Evolutionary conservation across 495 filamentous ascomycete genomes (phyloP), one percentile per base, ranked within the genome.

Genomic region (Talaromyces nanjingensis): DNA sequence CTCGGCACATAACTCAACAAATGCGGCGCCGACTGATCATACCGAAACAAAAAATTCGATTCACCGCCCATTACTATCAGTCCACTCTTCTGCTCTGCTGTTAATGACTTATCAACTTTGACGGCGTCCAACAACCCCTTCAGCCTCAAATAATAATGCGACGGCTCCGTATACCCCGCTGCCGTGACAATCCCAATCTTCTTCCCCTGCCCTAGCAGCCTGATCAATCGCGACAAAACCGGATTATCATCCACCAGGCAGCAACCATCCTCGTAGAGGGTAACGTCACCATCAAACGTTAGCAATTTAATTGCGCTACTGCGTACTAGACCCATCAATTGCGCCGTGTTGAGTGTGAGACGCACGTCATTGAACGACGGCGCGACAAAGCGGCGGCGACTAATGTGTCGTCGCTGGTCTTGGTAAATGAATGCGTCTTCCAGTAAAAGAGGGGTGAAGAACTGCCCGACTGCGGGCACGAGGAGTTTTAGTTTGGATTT

Each of bases 331-430:
- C 90, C 89, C 83, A 97, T 88, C 25, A 97, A 77, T 76, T 98
- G 96, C 57, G 94, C 92, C 29, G 94, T 92, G 77, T 98, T 98
- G 66, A 98, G 84, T 59, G 92, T 91, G 6, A 97, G 78, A 3
- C 96, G 87, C 64, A 98, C 87, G 69, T 98, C 94, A 76, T 98
- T 98, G 83, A 98, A 98, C 12, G 92, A 97, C 0, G 96, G 96
- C 5, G 94, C 88, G 9, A 98, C 94, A 70, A 97, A 98, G 27
- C 94, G 88, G 6, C 94, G 88, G 3, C 87, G 91, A 63, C 91
- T 96, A 74, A 98, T 98, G 71, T 86, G 88, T 2, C 94, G 86
- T 55, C 84, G 87, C 53, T 79, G 70, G 74, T 98, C 94, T 74
- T 98, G 94, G 70, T 89, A 93, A 63, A 86, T 86, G 79, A 98